Base-by-base conservation (phyloP, 495 filamentous ascomycete species). In the Pyrenula aspistea region DNA sequence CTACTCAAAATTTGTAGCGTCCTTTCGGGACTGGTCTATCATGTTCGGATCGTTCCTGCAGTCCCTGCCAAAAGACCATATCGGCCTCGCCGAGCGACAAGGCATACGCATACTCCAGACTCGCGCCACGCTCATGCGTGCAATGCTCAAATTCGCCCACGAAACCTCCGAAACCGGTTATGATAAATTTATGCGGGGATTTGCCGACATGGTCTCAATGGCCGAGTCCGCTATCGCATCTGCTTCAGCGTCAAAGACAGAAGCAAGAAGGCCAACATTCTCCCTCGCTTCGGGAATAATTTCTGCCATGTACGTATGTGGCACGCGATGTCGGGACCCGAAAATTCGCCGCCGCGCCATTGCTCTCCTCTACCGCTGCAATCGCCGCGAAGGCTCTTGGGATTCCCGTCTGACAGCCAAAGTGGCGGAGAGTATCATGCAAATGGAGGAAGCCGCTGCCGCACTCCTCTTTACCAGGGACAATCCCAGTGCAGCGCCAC, bases 371-470 rank as follows among this genome's bases (percentile, higher is more conserved):
- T 63, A 64, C 48, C 73, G 65, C 59, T 71, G 73, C 58, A 71
- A 73, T 23, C 62, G 79, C 52, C 67, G 81, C 48, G 82, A 84
- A 63, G 78, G 75, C 22, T 73, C 83, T 62, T 83, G 77, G 80
- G 79, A 84, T 61, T 80, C 76, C 53, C 71, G 77, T 55, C 65
- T 81, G 23, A 72, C 75, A n/a, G 78, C 75, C 12, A 69, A 71
- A 8, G 75, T 82, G 54, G 75, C 71, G 8, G 67, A 68, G 57
- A 76, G 74, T 64, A 65, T 83, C 54, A 69, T 77, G 57, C 67
- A 66, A 15, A 69, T 79, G 21, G 81, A 85, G 58, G 82, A 84
- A 56, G 65, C 63, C 20, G 65, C 69, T 0, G 55, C 56, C 11
- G 31, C 31, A 15, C 4, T 4, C 8, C 31, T 42, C 8, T 42